Evolutionary conservation across 176 grass and related monocot genomes (phyloP), one percentile per base, ranked within the genome.

Genomic region (Elymus sibiricus): DNA sequence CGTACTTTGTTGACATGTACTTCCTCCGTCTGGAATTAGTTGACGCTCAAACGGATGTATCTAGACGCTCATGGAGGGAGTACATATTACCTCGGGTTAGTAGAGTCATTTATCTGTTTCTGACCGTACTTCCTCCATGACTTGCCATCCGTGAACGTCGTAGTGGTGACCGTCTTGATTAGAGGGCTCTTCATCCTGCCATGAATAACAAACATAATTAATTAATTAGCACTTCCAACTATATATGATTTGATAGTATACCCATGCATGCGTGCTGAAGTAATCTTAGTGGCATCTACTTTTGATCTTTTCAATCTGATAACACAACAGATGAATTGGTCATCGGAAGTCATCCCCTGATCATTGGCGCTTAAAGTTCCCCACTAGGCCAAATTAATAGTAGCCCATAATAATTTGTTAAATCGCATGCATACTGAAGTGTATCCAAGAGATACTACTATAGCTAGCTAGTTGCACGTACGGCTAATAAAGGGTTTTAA

Each of bases 51-150:
- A 7, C n/a, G n/a, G n/a, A n/a, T n/a, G n/a, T n/a, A n/a, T n/a
- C n/a, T n/a, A n/a, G n/a, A n/a, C n/a, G n/a, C n/a, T n/a, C n/a
- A n/a, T n/a, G n/a, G n/a, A n/a, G n/a, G n/a, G n/a, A n/a, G n/a
- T n/a, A n/a, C 9, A 35, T 22, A 75, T 10, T 32, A 29, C 97
- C 91, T 98, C 6, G 78, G 86, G 29, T 93, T 80, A 25, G 60
- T 42, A 6, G 90, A 86, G 19, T 74, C 76, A 4, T 94, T 80
- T 26, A 99, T 96, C 11, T 19, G 14, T 64, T 99, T 99, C 43
- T 94, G 94, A 1, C 97, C 97, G 28, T 99, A 99, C 69, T 99
- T 99, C 40, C 97, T 76, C 97, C 97, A 99, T 84, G 76, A 68
- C 4, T 83, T 76, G 13, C 87, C 94, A 79, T 99, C 97, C 0